A percentile compares a stretch with the other conserved stretches of the same genome.
These are phyloP conservation scores for Phaffia tasmanica DNA, from an alignment of 768 basidiomycete genomes.

Conservation along the genomic window DNA sequence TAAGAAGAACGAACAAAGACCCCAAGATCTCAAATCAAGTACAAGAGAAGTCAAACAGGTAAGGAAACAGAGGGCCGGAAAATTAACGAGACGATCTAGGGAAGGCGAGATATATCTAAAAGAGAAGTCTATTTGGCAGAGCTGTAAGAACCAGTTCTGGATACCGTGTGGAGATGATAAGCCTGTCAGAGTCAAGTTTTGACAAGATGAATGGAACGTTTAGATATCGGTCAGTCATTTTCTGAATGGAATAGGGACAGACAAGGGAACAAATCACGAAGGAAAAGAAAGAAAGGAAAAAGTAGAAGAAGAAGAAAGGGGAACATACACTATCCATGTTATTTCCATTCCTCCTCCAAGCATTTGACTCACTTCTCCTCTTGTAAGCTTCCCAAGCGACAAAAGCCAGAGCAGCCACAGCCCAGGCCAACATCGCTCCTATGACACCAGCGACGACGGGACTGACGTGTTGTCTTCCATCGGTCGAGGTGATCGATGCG, in stretches of 20 bases:
- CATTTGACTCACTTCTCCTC: background rate
- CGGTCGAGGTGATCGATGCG: constrained; percentile 20
- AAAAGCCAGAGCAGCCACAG: constrained; percentile 24
- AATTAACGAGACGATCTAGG: no score
- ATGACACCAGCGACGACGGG: constrained; percentile 32
- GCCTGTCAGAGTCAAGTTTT: no score
- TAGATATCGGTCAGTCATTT: no score
- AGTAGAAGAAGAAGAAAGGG: background rate
- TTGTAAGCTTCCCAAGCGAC: constrained; percentile 4
- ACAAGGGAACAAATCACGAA: background rate
- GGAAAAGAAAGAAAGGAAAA: background rate
- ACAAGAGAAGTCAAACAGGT: no score
- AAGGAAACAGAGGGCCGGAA: no score
- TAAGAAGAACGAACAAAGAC: no score
- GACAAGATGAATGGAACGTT: no score
- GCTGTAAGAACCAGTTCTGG: no score
- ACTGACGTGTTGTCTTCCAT: constrained; percentile 27
- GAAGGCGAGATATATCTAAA: no score
- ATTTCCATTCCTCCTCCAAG: background rate
- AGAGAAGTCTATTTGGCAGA: no score
- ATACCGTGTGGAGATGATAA: no score
- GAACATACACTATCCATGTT: constrained; percentile 17
- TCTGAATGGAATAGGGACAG: background rate
- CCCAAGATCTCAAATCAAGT: no score
- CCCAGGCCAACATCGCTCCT: constrained; percentile 30